phyloP scores from a whole-genome alignment of 2,329 filamentous ascomycete genomes.

The Stachybotrys chartarum region DNA sequence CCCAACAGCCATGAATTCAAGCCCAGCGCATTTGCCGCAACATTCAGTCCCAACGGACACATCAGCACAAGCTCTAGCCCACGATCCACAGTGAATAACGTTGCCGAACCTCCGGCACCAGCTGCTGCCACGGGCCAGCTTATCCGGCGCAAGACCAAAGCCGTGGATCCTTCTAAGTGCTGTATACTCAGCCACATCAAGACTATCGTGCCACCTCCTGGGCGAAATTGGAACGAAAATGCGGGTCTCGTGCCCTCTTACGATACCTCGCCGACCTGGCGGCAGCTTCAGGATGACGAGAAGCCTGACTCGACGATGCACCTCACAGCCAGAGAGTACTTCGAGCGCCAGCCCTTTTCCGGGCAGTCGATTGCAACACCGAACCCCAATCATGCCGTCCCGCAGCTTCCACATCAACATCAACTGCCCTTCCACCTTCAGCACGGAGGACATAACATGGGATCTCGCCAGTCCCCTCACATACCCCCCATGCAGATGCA shows the following conservation, averaged over 20 bases:
- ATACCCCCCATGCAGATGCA: conserved; percentile 75
- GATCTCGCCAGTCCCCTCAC: conserved; percentile 63
- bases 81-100: conserved; percentile 49
- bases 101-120: conserved; percentile 22
- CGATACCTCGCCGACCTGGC: conserved; percentile 81
- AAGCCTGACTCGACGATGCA: conserved; percentile 58
- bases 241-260: conserved; percentile 79
- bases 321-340: conserved; percentile 68
- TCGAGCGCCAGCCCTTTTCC: conserved; percentile 59
- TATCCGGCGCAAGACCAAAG: conserved; percentile 64
- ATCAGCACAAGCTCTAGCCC: conserved; percentile 69
- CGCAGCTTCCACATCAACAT: conserved; percentile 73
- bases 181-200: conserved; percentile 47
- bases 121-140: conserved; percentile 32
- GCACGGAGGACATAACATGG: conserved; percentile 60
- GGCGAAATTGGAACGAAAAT: conserved; percentile 63
- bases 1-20: conserved; percentile 72
- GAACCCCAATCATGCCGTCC: conserved; percentile 60
- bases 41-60: conserved; percentile 68
- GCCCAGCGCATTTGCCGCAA: conserved; percentile 71
- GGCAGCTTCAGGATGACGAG: conserved; percentile 63
- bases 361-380: conserved; percentile 58
- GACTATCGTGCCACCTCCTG: conserved; percentile 43
- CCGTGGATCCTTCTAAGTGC: conserved; percentile 65
- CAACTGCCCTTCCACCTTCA: conserved; percentile 80